Percentiles rank a stretch among this genome's conserved stretches.
Conservation (phyloP, 2,329 filamentous ascomycete genomes). For the Fusarium hainanense region DNA sequence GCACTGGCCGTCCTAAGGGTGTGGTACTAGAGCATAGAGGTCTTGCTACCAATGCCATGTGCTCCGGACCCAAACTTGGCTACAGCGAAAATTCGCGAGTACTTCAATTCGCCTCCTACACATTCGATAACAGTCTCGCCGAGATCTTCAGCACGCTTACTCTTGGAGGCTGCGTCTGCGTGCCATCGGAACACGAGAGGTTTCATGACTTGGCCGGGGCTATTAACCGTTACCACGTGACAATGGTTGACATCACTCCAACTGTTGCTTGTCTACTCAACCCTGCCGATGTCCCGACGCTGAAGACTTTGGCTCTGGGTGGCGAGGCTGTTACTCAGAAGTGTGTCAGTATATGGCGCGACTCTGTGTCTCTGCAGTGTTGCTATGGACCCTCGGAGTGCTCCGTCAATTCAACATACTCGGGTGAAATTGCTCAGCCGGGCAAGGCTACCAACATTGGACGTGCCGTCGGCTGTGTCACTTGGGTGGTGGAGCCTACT, state of each 20-base stretch:
- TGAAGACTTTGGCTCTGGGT: slow-evolving; percentile 29
- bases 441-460: slow-evolving; percentile 35
- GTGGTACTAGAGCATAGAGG: slow-evolving; percentile 33
- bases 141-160: slow-evolving; percentile 32
- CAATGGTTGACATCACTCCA: slow-evolving; percentile 32
- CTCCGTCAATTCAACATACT: slow-evolving; percentile 27
- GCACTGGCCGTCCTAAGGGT: slow-evolving; percentile 29
- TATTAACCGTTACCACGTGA: slow-evolving; percentile 23
- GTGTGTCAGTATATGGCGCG: slow-evolving; percentile 34
- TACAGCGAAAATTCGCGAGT: slow-evolving; percentile 24
- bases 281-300: slow-evolving; percentile 19
- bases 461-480: slow-evolving; percentile 21
- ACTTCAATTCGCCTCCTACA: slow-evolving; percentile 37
- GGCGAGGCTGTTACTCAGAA: slow-evolving; percentile 33
- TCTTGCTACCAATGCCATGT: slow-evolving; percentile 20
- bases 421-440: slow-evolving; percentile 20
- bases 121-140: slow-evolving; percentile 33
- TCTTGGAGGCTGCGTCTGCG: slow-evolving; percentile 29
- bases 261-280: slow-evolving; percentile 32
- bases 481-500: slow-evolving; percentile 26
- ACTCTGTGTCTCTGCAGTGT: slow-evolving; percentile 30
- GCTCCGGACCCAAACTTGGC: slow-evolving; percentile 23
- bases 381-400: slow-evolving; percentile 36
- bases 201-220: slow-evolving; percentile 26
- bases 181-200: slow-evolving; percentile 35